Evolutionary conservation across 1,284 basidiomycete genomes (phyloP).

Genomic region (Sphagnurus paluster): DNA sequence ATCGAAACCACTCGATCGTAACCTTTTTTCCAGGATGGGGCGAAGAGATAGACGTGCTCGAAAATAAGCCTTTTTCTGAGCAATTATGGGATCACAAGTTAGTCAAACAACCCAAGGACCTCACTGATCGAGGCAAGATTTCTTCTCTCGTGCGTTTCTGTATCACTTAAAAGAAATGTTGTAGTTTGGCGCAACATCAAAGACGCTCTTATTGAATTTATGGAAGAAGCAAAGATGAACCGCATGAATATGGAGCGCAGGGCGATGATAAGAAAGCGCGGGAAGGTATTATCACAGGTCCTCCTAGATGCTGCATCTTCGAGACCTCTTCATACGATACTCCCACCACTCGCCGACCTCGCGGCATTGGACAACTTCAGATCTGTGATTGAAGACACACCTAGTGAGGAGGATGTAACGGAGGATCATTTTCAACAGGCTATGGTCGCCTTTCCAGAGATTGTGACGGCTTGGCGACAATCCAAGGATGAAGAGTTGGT

Average conservation of each 20-base stretch:
- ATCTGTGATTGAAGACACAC: constrained; percentile 13
- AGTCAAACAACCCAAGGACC: constrained; percentile 10
- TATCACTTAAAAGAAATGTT: neutral
- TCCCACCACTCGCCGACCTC: constrained; percentile 13
- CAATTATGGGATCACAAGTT: constrained; percentile 10
- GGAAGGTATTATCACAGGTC: constrained; percentile 8
- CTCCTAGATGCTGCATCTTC: constrained; percentile 10
- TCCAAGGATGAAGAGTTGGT: constrained; percentile 10
- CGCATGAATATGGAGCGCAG: constrained; percentile 5
- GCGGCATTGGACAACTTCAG: constrained; percentile 7
- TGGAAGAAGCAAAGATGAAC: constrained; percentile 5
- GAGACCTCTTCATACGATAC: constrained; percentile 9
- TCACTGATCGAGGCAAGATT: constrained; percentile 13
- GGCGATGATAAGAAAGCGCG: constrained; percentile 4
- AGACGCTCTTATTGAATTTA: constrained; percentile 8
- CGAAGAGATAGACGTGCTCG: constrained; percentile 6
- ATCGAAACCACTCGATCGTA: neutral
- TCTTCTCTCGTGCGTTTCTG: neutral
- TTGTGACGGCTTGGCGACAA: constrained; percentile 9
- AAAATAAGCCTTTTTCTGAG: neutral
- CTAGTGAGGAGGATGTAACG: constrained; percentile 8
- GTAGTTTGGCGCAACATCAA: constrained; percentile 15
- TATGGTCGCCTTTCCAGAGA: constrained; percentile 7
- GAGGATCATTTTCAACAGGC: constrained; percentile 13
- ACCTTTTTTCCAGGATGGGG: constrained; percentile 3